Evolutionary conservation across 441 rosid species (phyloP).

Genomic region (Euphorbia celastroides): DNA sequence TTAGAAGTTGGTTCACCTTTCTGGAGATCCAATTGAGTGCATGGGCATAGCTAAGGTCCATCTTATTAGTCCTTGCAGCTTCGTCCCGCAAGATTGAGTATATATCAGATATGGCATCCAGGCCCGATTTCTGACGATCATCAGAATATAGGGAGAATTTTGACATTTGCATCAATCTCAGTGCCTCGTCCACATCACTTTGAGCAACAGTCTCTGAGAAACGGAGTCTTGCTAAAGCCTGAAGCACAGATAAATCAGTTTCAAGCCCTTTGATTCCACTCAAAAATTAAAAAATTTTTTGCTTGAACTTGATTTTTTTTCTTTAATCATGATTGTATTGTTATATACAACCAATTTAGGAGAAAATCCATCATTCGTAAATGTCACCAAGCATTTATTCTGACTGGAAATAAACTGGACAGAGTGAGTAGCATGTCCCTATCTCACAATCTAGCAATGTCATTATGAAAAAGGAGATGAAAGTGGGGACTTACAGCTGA

Average conservation of each 20-base stretch:
- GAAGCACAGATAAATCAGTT: slow-evolving; percentile 18
- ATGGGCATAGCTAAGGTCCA: slow-evolving; percentile 78
- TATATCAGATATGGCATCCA: slow-evolving; percentile 97
- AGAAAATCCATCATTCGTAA: not conserved
- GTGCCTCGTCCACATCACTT: slow-evolving; percentile 98
- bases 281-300: not conserved
- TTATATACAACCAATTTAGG: not conserved
- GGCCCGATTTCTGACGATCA: slow-evolving; percentile 84
- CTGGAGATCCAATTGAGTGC: slow-evolving; percentile 98
- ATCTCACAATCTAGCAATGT: not conserved
- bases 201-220: slow-evolving; percentile 96
- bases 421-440: not conserved
- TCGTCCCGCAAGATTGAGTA: slow-evolving; percentile 96
- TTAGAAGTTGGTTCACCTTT: slow-evolving; percentile 53
- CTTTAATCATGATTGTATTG: not conserved
- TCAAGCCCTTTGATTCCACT: slow-evolving; percentile 10
- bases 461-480: slow-evolving; percentile 3
- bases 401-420: not conserved
- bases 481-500: slow-evolving; percentile 66
- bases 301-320: not conserved
- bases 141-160: slow-evolving; percentile 96
- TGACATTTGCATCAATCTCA: slow-evolving; percentile 97
- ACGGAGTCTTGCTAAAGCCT: slow-evolving; percentile 97
- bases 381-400: not conserved
- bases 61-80: slow-evolving; percentile 82